Base-by-base conservation (phyloP, 2,329 filamentous ascomycete species). In the Exophiala aquamarina region DNA sequence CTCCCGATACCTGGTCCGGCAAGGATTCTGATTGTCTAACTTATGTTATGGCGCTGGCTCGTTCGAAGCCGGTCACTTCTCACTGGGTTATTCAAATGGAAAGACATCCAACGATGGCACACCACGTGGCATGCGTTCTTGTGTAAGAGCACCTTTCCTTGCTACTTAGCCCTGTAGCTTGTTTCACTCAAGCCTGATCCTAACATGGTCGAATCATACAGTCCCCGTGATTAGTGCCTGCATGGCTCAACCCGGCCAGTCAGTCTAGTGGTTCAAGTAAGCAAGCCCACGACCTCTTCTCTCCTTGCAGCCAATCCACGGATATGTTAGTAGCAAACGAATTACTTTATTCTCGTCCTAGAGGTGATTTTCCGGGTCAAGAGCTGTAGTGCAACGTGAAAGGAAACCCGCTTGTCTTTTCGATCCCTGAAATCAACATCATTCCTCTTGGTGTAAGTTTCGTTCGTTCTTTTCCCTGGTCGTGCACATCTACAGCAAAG, bases 381-480 rank as follows among this genome's bases (percentile, higher is more conserved):
- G 28, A 41, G 39, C 23, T 41, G n/a, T n/a, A n/a, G n/a, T n/a
- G 31, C 17, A 41, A 41, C 39, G 39, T 41, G 21, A 41, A 41
- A 17, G 39, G 39, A 6, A 29, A 41, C 21, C 39, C 39, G 3
- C 3, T 41, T 11, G 23, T 41, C 20, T 41, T 31, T 31, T 5
- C 39, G 8, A 23, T 41, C 5, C 39, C 39, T 11, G 21, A 41
- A 13, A 41, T 41, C 39, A 41, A 41, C 39, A 29, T 41, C 14
- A 41, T 41, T 32, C 39, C 39, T 23, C 39, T 41, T 29, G 39
- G 39, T 32, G 39, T 41, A 41, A 31, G 39, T 41, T 17, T n/a
- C 23, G 13, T 18, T 35, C 8, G 13, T 35, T 11, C n/a, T 37
- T 21, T 37, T 4, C 23, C 11, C 11, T 6, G 11, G 23, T 26